Evolutionary conservation across 352 stramenopile species (phyloP), one percentile per base, ranked within the genome.

Genomic region (Phytophthora capsici): DNA sequence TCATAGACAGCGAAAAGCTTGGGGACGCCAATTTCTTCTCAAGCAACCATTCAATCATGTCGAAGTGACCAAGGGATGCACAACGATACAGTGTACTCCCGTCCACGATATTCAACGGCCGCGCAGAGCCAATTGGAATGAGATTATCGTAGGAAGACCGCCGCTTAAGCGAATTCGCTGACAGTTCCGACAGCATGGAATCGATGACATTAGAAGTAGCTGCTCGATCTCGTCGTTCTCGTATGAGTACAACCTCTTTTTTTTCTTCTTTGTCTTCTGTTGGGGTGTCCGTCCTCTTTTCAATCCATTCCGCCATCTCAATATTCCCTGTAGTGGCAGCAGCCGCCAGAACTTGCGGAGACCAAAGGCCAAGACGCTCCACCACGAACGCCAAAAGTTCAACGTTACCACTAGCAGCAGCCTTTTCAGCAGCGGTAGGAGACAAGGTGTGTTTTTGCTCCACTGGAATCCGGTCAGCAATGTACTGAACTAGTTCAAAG

Each of bases 21-120:
- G 67, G 67, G 2, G 36, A 45, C 1, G 57, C 56, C 16, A 75
- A 44, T 1, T 49, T 23, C 19, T 50, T 66, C 10, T 59, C 13
- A 4, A 82, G 40, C 3, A 82, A 47, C 73, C 73, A 82, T 53
- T 82, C 46, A 4, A 82, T 43, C 28, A 82, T 49, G 12, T 43
- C 37, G 23, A 75, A 73, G 28, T 71, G 46, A n/a, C 48, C 17
- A 0, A 46, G 41, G 4, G 50, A 59, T 6, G 63, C 67, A 37
- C 66, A 63, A 6, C 46, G 58, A 46, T 71, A 75, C 22, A 82
- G 38, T 13, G 65, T 75, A 16, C 41, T 44, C 4, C 61, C 61
- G 20, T 64, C 45, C 28, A 82, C 67, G 25, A 62, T 56, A 16
- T 79, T 53, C 13, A 75, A 16, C 10, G 47, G 63, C 2, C 68